Conservation (phyloP, 805 yeast genomes). For the Zygosaccharomyces rouxii region DNA sequence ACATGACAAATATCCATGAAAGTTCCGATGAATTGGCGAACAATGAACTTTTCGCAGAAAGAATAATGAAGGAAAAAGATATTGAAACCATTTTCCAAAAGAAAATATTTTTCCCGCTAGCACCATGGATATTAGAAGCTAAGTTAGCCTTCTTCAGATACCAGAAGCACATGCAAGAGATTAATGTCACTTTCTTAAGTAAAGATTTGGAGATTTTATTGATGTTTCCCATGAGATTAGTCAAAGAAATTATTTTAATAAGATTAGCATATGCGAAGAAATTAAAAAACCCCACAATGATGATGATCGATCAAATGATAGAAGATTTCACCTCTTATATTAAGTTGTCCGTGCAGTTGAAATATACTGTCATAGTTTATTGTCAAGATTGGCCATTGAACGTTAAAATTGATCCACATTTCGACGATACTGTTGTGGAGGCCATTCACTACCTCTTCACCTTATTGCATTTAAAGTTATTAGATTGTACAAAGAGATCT, state of each 20-base stretch:
- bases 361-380: constrained; percentile 59
- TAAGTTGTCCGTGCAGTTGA: constrained; percentile 67
- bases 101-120: constrained; percentile 61
- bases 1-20: constrained; percentile 45
- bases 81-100: constrained; percentile 65
- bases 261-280: constrained; percentile 75
- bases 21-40: constrained; percentile 46
- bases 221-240: constrained; percentile 71
- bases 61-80: constrained; percentile 74
- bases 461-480: constrained; percentile 67
- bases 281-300: constrained; percentile 79
- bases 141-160: constrained; percentile 64
- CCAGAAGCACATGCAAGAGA: constrained; percentile 54
- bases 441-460: constrained; percentile 70
- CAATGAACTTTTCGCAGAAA: constrained; percentile 73
- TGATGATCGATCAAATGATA: constrained; percentile 93
- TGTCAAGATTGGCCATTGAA: constrained; percentile 65
- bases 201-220: constrained; percentile 62
- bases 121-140: constrained; percentile 80
- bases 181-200: constrained; percentile 71
- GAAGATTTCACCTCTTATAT: constrained; percentile 78
- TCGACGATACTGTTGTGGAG: constrained; percentile 64
- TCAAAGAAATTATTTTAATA: constrained; percentile 71
- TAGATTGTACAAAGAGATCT: constrained; percentile 67
- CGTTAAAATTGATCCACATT: constrained; percentile 56